Evolutionary conservation across 129 eudicot genomes (phyloP), one percentile per base, ranked within the genome.

Genomic region (Cynara cardunculus): DNA sequence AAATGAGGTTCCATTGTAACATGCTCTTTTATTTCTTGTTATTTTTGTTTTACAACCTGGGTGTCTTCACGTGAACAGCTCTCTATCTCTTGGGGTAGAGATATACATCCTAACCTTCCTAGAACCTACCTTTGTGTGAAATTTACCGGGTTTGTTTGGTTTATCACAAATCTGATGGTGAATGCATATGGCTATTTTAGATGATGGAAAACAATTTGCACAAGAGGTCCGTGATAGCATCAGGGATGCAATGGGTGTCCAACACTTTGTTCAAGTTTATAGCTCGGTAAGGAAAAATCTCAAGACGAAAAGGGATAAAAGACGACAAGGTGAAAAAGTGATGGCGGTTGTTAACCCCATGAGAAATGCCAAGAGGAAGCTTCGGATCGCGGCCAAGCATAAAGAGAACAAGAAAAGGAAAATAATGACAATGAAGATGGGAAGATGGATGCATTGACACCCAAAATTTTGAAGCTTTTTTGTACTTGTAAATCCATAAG

Each of bases 341-440:
- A 90, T 92, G 94, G 97, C 97, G 4, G 99, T 94, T 9, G 89
- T 90, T 53, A 84, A 92, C 72, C 99, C 99, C 0, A 69, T 25
- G 81, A 79, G 91, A 74, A 92, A 94, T 84, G 96, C 97, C 46
- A 92, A 94, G 88, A 90, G 99, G 81, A 90, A 94, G 88, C 87
- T 89, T 37, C 85, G 90, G 76, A 83, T 83, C 0, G 96, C 97
- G 1, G 89, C 82, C 3, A 92, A 94, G 79, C 93, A 94, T 85
- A 87, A 81, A 14, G 92, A 73, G 31, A 85, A 92, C 82, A 94
- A 94, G 88, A 94, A 89, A 61, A 82, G 97, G 85, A 94, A 87
- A 89, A 82, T 94, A 5, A 89, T 87, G 92, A 73, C 93, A 8
- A 85, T 92, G 94, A 90, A 88, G 89, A 81, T 90, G 89, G 90